Percentiles rank a stretch among this genome's conserved stretches.
Conservation (phyloP, 1,139 yeast species). For the Blastobotrys serpentis region DNA sequence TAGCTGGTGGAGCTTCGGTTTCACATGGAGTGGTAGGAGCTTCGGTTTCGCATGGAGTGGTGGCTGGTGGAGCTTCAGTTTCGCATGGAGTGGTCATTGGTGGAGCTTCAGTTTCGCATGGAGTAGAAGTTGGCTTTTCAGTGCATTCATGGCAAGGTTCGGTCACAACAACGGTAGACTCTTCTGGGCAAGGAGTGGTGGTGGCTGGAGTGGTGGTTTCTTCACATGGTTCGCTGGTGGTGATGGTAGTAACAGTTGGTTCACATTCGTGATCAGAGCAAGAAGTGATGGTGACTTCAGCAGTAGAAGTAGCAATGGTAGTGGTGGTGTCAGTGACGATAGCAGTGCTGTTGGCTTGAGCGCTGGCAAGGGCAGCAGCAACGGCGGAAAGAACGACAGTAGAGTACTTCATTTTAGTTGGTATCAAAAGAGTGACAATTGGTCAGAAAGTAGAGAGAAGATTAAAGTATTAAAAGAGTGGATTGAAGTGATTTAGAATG, state of each 20-base stretch:
- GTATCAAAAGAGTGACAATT: background rate
- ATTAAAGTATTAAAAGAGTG: background rate
- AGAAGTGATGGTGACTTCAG: slow-evolving; percentile 28
- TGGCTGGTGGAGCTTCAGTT: no score
- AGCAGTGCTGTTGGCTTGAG: slow-evolving; percentile 24
- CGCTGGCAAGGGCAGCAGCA: slow-evolving; percentile 28
- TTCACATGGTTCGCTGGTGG: slow-evolving; percentile 10
- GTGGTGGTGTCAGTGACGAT: slow-evolving; percentile 25
- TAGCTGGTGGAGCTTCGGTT: no score
- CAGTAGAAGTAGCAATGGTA: slow-evolving; percentile 18
- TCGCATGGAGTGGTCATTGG: no score
- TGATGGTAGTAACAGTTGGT: slow-evolving; percentile 8
- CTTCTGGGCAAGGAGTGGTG: slow-evolving; percentile 8
- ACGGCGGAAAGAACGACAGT: slow-evolving; percentile 27
- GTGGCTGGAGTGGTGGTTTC: slow-evolving; percentile 7
- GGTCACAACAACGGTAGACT: slow-evolving; percentile 3
- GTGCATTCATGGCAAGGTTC: background rate
- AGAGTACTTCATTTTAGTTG: slow-evolving; percentile 31
- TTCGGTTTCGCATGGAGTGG: no score
- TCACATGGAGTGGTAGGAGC: no score
- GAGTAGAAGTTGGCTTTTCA: slow-evolving; percentile 4
- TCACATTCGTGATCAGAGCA: slow-evolving; percentile 22
- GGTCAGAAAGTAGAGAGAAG: no score
- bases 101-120: no score
- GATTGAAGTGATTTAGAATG: background rate